phyloP scores from a whole-genome alignment of 2,329 filamentous ascomycete genomes.

The Colletotrichum spinosum region DNA sequence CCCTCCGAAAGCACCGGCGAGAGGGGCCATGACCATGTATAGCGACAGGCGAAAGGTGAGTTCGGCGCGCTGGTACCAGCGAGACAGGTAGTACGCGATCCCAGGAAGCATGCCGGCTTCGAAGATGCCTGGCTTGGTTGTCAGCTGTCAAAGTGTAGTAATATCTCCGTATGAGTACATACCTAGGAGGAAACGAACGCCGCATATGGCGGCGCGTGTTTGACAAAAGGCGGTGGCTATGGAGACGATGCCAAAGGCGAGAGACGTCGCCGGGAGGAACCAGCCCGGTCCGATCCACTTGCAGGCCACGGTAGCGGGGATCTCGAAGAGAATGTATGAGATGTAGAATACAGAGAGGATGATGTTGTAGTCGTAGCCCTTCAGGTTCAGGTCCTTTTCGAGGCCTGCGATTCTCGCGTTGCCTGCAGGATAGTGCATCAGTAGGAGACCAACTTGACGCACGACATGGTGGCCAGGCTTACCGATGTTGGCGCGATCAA shows the following conservation, averaged over 20 bases:
- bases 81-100: conserved; percentile 78
- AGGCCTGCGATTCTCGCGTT: conserved; percentile 76
- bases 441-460: rapidly evolving
- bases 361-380: conserved; percentile 75
- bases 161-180: too few relatives aligned
- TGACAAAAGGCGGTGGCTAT: conserved; percentile 75
- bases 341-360: conserved; percentile 78
- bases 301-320: conserved; percentile 75
- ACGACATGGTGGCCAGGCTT: conserved; percentile 34
- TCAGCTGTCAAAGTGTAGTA: too few relatives aligned
- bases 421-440: conserved; percentile 53
- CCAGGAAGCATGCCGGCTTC: conserved; percentile 81
- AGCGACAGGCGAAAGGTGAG: conserved; percentile 74
- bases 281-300: conserved; percentile 79
- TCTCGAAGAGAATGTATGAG: conserved; percentile 79
- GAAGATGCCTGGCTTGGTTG: conserved; percentile 59
- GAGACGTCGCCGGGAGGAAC: conserved; percentile 73
- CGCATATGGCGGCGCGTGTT: conserved; percentile 62
- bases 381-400: conserved; percentile 69
- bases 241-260: conserved; percentile 73
- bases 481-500: conserved; percentile 81
- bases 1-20: conserved; percentile 79
- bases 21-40: conserved; percentile 77
- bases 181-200: conserved; percentile 73
- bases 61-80: conserved; percentile 79